These are phyloP conservation scores for Xylariales sp. DNA, from an alignment of 2,329 filamentous ascomycete species.

Conservation along the genomic window DNA sequence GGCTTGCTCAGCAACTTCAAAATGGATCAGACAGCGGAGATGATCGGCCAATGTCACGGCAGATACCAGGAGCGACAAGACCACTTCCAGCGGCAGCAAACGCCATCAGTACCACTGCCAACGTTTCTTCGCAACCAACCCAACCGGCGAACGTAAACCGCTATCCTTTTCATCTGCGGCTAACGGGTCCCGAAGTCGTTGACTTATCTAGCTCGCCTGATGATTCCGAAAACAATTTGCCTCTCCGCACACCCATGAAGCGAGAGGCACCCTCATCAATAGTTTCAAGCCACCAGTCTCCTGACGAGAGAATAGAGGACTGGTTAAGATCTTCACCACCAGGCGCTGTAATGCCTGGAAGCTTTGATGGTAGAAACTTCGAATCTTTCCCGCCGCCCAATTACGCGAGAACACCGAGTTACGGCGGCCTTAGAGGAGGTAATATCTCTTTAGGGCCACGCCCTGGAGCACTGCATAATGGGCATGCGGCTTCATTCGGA, in stretches of 20 bases:
- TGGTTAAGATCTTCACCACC: neutral
- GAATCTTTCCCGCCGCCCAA: neutral
- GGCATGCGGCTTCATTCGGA: slow-evolving; percentile 3
- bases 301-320: neutral
- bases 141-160: neutral
- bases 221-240: neutral
- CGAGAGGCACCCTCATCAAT: neutral
- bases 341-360: slow-evolving; percentile 3
- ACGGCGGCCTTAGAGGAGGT: neutral
- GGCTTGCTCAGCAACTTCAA: slow-evolving; percentile 10
- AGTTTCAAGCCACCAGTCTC: neutral
- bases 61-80: neutral
- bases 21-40: neutral
- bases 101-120: slow-evolving; percentile 15
- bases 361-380: slow-evolving; percentile 1
- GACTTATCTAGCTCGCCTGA: slow-evolving; percentile 1
- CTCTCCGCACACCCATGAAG: neutral
- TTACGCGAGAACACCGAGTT: neutral
- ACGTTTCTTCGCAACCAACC: slow-evolving; percentile 7
- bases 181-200: neutral
- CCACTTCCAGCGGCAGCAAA: no score
- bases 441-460: neutral
- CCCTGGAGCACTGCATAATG: slow-evolving; percentile 7
- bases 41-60: neutral
- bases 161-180: slow-evolving; percentile 4